phyloP scores from a whole-genome alignment of 208 protist genomes.

The Wallacemonas sp. region DNA sequence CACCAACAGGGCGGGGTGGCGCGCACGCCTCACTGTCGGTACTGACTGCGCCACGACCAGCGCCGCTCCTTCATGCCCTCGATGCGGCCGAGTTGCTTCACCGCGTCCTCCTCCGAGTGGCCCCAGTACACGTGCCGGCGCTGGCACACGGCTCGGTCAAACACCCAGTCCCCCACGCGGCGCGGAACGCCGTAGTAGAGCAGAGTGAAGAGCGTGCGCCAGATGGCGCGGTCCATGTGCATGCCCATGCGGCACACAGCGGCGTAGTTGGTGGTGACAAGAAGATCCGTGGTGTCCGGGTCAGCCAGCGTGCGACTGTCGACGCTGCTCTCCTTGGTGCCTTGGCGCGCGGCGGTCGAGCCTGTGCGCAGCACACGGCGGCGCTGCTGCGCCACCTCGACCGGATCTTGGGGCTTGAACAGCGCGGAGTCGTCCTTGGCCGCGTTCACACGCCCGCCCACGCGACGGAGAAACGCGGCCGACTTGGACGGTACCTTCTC shows the following conservation, averaged over 20 bases:
- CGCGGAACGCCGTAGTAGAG: conserved; percentile 55
- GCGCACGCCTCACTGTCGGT: conserved; percentile 9
- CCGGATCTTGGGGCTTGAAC: conserved; percentile 9
- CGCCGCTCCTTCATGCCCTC: conserved; percentile 80
- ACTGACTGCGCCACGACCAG: conserved; percentile 53
- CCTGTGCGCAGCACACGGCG: neutral
- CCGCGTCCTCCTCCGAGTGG: conserved; percentile 75
- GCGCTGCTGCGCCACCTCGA: neutral
- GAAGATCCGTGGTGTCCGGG: conserved; percentile 53
- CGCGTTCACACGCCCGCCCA: conserved; percentile 16
- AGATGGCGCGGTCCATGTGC: conserved; percentile 71
- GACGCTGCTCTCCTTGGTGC: neutral
- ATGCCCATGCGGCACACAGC: conserved; percentile 82
- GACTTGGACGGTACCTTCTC: conserved; percentile 71
- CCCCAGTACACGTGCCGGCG: conserved; percentile 73
- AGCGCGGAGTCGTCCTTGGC: conserved; percentile 26
- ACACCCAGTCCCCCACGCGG: conserved; percentile 58
- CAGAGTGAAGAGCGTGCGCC: conserved; percentile 32
- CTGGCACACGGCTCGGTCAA: conserved; percentile 40
- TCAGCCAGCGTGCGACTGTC: conserved; percentile 20
- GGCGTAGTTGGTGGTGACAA: conserved; percentile 69
- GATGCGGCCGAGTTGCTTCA: conserved; percentile 38
- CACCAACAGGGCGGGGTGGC: too few species aligned
- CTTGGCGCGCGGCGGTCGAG: neutral
- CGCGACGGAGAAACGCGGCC: conserved; percentile 37